These are phyloP conservation scores for Pseudopyricularia javanii DNA, from an alignment of 2,329 filamentous ascomycete species.

Conservation along the genomic window DNA sequence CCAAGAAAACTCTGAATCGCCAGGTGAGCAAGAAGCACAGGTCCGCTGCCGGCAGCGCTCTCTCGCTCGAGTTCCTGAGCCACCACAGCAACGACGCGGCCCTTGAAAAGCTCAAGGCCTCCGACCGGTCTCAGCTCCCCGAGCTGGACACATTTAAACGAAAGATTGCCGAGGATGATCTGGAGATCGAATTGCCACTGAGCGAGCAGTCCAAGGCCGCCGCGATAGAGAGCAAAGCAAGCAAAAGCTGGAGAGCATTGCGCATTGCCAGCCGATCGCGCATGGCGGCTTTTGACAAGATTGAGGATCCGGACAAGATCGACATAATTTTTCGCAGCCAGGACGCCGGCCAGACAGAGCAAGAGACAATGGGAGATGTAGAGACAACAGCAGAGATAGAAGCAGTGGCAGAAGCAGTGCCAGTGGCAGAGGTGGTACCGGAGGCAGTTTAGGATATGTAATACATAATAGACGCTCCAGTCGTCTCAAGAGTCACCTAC, in stretches of 20 bases:
- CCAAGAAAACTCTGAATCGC: constrained; percentile 53
- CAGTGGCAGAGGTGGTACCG: too few relatives aligned
- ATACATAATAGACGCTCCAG: too few relatives aligned
- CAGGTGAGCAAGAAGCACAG: constrained; percentile 62
- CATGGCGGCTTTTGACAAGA: constrained; percentile 71
- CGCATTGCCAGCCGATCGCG: constrained; percentile 65
- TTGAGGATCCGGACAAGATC: constrained; percentile 69
- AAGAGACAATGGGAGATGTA: constrained; percentile 6
- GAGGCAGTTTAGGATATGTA: too few relatives aligned
- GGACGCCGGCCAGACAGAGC: constrained; percentile 7
- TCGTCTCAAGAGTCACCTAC: too few relatives aligned
- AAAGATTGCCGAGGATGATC: constrained; percentile 66
- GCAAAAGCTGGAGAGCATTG: constrained; percentile 82
- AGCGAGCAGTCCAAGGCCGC: constrained; percentile 43
- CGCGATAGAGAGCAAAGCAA: constrained; percentile 61
- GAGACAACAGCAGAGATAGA: too few relatives aligned
- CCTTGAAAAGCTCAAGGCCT: constrained; percentile 58
- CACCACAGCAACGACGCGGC: constrained; percentile 49
- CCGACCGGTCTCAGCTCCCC: constrained; percentile 54
- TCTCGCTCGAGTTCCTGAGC: constrained; percentile 68
- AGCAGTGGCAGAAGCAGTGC: too few relatives aligned
- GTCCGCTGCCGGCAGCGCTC: constrained; percentile 55
- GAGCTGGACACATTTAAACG: constrained; percentile 57
- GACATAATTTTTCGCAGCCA: constrained; percentile 37
- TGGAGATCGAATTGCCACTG: constrained; percentile 75